Percentiles rank a stretch among this genome's conserved stretches.
Evolutionary conservation across 495 filamentous ascomycete genomes (phyloP).

Genomic region (Hyaloscypha hepaticicola): DNA sequence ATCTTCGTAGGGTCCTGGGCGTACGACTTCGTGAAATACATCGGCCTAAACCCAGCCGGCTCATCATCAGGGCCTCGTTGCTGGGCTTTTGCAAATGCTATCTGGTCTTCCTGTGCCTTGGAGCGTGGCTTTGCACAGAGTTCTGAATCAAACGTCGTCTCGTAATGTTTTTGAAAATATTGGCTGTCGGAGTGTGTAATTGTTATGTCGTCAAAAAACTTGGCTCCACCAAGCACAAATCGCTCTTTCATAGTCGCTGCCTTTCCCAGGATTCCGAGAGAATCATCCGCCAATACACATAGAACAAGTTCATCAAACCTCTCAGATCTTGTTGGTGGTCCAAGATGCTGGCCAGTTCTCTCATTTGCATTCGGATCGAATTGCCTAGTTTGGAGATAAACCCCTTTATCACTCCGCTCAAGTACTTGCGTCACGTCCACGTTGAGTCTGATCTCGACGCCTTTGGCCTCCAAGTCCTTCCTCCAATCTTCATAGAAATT

Average conservation of each 20-base stretch:
- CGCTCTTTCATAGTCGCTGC: conserved; percentile 64
- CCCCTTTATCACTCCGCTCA: conserved; percentile 54
- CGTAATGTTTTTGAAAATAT: conserved; percentile 77
- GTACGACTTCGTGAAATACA: conserved; percentile 81
- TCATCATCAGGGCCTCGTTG: conserved; percentile 30
- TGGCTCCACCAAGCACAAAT: conserved; percentile 69
- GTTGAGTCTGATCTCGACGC: conserved; percentile 62
- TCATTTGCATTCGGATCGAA: conserved; percentile 17
- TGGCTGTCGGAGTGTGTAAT: conserved; percentile 75
- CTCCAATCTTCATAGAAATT: conserved; percentile 71
- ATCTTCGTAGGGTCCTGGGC: conserved; percentile 62
- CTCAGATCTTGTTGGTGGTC: conserved; percentile 32
- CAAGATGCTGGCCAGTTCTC: conserved; percentile 17
- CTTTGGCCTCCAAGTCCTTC: conserved; percentile 56
- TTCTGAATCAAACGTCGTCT: conserved; percentile 59
- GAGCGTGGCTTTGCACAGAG: conserved; percentile 50
- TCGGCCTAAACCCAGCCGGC: conserved; percentile 60
- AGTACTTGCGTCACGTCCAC: conserved; percentile 61
- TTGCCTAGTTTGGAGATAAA: conserved; percentile 45
- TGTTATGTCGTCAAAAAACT: conserved; percentile 80
- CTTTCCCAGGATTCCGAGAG: conserved; percentile 61
- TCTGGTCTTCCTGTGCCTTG: conserved; percentile 46
- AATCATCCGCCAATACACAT: conserved; percentile 74
- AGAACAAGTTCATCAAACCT: conserved; percentile 73
- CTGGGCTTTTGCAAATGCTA: conserved; percentile 51